A percentile compares a stretch with the other conserved stretches of the same genome.
phyloP scores from a whole-genome alignment of 108 stramenopile species.

The Fragilaria radians region DNA sequence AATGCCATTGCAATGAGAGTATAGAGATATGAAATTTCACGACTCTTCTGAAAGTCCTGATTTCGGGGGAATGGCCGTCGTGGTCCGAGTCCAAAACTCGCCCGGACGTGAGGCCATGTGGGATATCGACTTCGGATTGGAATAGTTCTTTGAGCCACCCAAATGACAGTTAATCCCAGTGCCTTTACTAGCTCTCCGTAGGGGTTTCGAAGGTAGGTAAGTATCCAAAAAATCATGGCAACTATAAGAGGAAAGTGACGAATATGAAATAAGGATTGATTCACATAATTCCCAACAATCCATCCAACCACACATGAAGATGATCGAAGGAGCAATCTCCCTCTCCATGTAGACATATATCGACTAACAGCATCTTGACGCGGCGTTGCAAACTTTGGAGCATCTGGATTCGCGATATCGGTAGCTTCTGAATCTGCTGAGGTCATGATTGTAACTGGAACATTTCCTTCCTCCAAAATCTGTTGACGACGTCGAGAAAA shows the following conservation, averaged over 20 bases:
- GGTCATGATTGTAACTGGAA: too few relatives aligned
- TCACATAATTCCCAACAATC: constrained; percentile 38
- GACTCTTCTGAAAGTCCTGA: constrained; percentile 51
- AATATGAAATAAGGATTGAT: constrained; percentile 24
- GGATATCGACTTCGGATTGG: constrained; percentile 58
- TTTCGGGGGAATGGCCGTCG: constrained; percentile 67
- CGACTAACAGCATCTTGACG: constrained; percentile 60
- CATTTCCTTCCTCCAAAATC: too few relatives aligned
- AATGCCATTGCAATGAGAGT: constrained; percentile 59
- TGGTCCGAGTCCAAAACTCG: constrained; percentile 35
- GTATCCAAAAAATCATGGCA: constrained; percentile 17
- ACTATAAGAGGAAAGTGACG: not conserved
- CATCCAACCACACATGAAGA: constrained; percentile 45
- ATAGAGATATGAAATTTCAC: constrained; percentile 66
- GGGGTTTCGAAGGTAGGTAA: constrained; percentile 54
- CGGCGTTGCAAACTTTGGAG: constrained; percentile 36
- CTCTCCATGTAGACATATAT: constrained; percentile 52
- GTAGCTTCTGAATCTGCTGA: too few relatives aligned
- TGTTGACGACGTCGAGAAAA: too few relatives aligned
- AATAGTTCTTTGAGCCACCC: constrained; percentile 40
- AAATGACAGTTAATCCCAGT: constrained; percentile 56
- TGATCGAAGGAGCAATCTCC: constrained; percentile 38
- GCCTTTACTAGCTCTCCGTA: constrained; percentile 72
- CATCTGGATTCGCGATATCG: too few relatives aligned
- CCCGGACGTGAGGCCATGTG: constrained; percentile 55